Evolutionary conservation across 306 rosid species (phyloP).

Genomic region (Corylus heterophylla): DNA sequence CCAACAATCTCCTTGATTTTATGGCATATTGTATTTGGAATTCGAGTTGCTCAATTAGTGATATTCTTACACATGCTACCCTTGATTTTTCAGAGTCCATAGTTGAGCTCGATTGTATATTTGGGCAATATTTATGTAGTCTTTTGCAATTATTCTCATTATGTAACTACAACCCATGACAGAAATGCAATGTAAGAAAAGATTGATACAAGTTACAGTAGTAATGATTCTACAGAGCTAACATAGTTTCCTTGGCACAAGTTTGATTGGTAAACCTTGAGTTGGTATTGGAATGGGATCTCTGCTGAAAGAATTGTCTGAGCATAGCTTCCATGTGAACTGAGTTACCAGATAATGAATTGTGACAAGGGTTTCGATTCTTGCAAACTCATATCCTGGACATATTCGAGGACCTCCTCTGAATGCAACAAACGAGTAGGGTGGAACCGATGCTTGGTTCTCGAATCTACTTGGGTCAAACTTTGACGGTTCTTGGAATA

Average conservation of each 20-base stretch:
- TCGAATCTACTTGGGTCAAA: conserved; percentile 76
- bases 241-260: conserved; percentile 21
- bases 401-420: conserved; percentile 52
- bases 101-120: neutral
- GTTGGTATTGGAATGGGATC: conserved; percentile 41
- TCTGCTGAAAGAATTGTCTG: conserved; percentile 39
- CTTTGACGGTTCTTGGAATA: conserved; percentile 65
- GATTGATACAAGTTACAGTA: neutral
- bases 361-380: conserved; percentile 43
- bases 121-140: neutral
- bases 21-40: neutral
- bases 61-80: no score
- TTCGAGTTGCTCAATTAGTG: neutral
- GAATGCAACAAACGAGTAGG: conserved; percentile 40
- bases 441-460: conserved; percentile 47
- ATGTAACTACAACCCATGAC: neutral
- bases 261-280: conserved; percentile 37
- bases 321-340: conserved; percentile 47
- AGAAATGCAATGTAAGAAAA: neutral
- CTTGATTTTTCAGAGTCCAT: no score
- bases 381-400: conserved; percentile 54
- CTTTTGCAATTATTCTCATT: no score
- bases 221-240: neutral
- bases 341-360: conserved; percentile 48
- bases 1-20: neutral